Evolutionary conservation across 2,329 filamentous ascomycete genomes (phyloP).

Genomic region (Aspergillus proliferans): DNA sequence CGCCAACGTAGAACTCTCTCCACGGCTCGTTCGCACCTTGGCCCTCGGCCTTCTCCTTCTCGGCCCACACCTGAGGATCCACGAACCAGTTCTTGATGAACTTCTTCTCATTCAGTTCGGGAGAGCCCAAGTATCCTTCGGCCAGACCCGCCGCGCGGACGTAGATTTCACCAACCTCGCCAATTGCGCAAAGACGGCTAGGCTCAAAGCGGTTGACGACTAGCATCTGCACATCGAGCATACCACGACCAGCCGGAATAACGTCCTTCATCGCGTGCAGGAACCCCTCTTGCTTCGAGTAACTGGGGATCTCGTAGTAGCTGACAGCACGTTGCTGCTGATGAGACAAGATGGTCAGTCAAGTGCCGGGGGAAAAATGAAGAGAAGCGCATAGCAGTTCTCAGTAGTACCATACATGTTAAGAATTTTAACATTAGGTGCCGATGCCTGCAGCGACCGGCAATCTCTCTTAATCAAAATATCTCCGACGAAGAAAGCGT

Average conservation of each 20-base stretch:
- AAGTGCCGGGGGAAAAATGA: no score
- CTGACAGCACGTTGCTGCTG: conserved; percentile 73
- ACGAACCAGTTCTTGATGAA: conserved; percentile 86
- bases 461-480: conserved; percentile 81
- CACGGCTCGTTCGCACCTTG: conserved; percentile 59
- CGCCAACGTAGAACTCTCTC: conserved; percentile 71
- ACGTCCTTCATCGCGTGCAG: conserved; percentile 64
- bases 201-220: conserved; percentile 67
- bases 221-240: conserved; percentile 81
- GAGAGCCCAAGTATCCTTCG: conserved; percentile 63
- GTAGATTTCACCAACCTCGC: conserved; percentile 79
- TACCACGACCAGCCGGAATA: conserved; percentile 77
- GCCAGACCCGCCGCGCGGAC: conserved; percentile 77
- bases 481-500: conserved; percentile 89
- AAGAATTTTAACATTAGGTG: conserved; percentile 66
- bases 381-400: no score
- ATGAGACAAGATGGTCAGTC: no score
- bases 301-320: conserved; percentile 71
- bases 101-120: conserved; percentile 64
- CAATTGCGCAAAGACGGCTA: conserved; percentile 66
- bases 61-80: conserved; percentile 62
- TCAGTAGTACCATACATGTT: conserved; percentile 91
- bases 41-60: conserved; percentile 53
- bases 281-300: conserved; percentile 56
- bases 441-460: conserved; percentile 66